phyloP scores from a whole-genome alignment of 2,329 filamentous ascomycete species.

The Dactylellina sp. region DNA sequence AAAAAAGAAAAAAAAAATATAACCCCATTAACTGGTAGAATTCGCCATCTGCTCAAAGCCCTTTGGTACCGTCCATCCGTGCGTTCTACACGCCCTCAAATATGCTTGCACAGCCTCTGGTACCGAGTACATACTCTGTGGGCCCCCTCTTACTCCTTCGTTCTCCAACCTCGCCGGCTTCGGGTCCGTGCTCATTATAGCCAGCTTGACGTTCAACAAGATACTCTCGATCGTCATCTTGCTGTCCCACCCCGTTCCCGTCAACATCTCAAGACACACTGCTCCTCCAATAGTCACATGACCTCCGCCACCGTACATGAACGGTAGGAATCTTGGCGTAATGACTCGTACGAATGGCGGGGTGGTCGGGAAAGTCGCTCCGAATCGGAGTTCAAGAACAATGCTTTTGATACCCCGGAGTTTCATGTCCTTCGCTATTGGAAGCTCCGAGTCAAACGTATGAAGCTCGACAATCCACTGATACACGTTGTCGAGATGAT shows the following conservation, averaged over 20 bases:
- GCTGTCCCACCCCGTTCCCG: conserved; percentile 83
- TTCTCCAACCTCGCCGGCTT: conserved; percentile 74
- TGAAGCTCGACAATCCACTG: conserved; percentile 94
- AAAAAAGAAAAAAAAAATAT: neutral
- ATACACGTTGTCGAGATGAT: conserved; percentile 78
- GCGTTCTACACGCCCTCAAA: conserved; percentile 73
- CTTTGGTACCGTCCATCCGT: conserved; percentile 79
- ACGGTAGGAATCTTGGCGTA: conserved; percentile 80
- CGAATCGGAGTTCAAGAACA: conserved; percentile 84
- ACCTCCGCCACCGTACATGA: conserved; percentile 79
- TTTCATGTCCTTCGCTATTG: conserved; percentile 81
- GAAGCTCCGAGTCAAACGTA: conserved; percentile 77
- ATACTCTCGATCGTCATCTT: conserved; percentile 80
- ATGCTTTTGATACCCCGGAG: conserved; percentile 72
- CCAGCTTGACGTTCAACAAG: conserved; percentile 82
- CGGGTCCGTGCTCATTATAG: conserved; percentile 74
- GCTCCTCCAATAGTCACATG: conserved; percentile 87
- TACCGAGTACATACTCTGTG: conserved; percentile 70
- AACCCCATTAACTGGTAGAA: conserved; percentile 53
- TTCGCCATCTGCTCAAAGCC: conserved; percentile 67
- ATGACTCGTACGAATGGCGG: conserved; percentile 89
- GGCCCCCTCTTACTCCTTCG: conserved; percentile 56
- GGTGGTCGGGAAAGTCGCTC: conserved; percentile 77
- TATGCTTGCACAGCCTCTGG: conserved; percentile 80
- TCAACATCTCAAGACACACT: conserved; percentile 78